Evolutionary conservation across 2,329 filamentous ascomycete species (phyloP).

Genomic region (Penicillium corylophilum): DNA sequence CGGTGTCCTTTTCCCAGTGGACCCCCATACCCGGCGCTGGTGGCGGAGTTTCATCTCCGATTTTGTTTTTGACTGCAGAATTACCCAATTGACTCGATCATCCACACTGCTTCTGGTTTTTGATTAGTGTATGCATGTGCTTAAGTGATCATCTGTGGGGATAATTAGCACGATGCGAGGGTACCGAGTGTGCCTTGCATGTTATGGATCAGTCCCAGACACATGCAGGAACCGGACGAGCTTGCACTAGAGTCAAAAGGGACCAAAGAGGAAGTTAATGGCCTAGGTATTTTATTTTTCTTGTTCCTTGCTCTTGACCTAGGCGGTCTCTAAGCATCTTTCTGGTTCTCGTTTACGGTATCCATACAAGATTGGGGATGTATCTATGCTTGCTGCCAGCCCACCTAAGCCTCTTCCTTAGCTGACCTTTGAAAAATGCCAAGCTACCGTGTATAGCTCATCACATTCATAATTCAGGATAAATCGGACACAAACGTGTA

Average conservation of each 20-base stretch:
- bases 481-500: not conserved
- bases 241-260: not conserved
- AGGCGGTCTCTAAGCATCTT: no score
- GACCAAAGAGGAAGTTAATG: not conserved
- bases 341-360: no score
- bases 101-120: not conserved
- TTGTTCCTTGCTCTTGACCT: no score
- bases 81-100: not conserved
- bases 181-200: not conserved
- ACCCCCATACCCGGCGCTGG: conserved; percentile 16
- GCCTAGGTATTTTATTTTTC: no score
- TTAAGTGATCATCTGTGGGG: not conserved
- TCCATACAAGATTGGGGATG: no score
- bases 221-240: not conserved
- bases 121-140: not conserved
- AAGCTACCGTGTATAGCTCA: no score
- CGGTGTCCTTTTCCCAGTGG: conserved; percentile 21
- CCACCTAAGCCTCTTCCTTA: no score
- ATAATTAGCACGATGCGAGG: not conserved
- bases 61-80: conserved; percentile 5
- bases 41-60: conserved; percentile 4
- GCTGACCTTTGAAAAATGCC: no score
- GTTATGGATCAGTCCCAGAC: not conserved
- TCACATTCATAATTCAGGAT: not conserved
- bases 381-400: no score